phyloP scores from a whole-genome alignment of 495 filamentous ascomycete genomes.

The Astrothelium macrocarpum region DNA sequence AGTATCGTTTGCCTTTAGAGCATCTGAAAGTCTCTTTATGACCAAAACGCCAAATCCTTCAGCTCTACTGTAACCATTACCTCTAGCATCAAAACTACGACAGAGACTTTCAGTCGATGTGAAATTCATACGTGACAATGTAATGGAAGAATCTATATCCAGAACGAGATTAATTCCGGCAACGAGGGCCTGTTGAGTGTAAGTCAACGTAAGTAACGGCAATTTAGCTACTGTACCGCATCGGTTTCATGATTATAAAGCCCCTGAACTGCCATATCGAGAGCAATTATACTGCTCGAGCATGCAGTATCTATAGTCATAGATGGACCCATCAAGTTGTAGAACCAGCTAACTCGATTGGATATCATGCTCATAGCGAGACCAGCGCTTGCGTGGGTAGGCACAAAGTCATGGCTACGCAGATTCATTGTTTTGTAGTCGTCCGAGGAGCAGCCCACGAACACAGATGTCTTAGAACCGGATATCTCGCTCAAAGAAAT shows the following conservation, averaged over 20 bases:
- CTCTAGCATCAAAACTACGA: neutral
- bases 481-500: neutral
- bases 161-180: slow-evolving; percentile 27
- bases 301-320: slow-evolving; percentile 46
- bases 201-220: neutral
- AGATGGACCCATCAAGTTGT: slow-evolving; percentile 39
- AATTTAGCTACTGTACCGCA: neutral
- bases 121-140: slow-evolving; percentile 17
- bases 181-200: slow-evolving; percentile 33
- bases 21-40: slow-evolving; percentile 33
- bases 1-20: slow-evolving; percentile 30
- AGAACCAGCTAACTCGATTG: slow-evolving; percentile 43
- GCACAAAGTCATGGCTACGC: neutral
- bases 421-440: slow-evolving; percentile 6
- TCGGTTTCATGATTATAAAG: neutral
- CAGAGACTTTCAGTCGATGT: slow-evolving; percentile 1
- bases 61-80: slow-evolving; percentile 31
- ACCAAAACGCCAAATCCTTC: slow-evolving; percentile 32
- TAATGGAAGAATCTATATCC: slow-evolving; percentile 17
- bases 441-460: neutral
- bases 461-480: slow-evolving; percentile 4
- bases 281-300: slow-evolving; percentile 25
- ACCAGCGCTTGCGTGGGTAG: neutral
- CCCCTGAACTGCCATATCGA: slow-evolving; percentile 8
- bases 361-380: slow-evolving; percentile 34